Conservation (phyloP, 1,139 yeast species). For the Kodamaea anthophila region DNA sequence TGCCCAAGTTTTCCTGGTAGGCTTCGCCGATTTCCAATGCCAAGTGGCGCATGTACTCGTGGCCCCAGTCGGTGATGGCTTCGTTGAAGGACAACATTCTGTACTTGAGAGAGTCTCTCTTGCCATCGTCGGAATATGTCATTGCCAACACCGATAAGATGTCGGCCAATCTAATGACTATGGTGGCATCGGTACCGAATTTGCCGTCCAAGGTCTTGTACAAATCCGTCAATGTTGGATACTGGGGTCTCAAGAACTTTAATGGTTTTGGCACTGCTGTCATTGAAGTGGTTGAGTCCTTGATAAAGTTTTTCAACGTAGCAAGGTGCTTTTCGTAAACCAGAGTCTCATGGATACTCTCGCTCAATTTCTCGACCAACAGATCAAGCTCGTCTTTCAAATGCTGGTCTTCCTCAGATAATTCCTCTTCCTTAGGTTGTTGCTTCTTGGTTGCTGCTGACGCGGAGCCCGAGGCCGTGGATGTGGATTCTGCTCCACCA, state of each 20-base stretch:
- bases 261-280: conserved; percentile 99
- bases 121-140: conserved; percentile 86
- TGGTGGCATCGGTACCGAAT: conserved; percentile 21
- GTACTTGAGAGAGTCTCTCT: conserved; percentile 74
- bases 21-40: conserved; percentile 93
- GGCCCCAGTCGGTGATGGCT: conserved; percentile 89
- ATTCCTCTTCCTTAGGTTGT: conserved; percentile 59
- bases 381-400: conserved; percentile 82
- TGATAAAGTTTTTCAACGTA: conserved; percentile 68
- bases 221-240: conserved; percentile 55
- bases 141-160: conserved; percentile 88
- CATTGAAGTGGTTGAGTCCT: conserved; percentile 95
- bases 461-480: conserved; percentile 2
- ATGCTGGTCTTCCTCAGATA: conserved; percentile 90
- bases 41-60: conserved; percentile 92
- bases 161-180: conserved; percentile 53
- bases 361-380: conserved; percentile 71
- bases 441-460: conserved; percentile 3
- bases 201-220: conserved; percentile 63
- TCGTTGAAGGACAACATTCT: conserved; percentile 62
- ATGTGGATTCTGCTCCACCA: conserved; percentile 1
- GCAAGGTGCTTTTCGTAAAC: conserved; percentile 57
- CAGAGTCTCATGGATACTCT: conserved; percentile 33
- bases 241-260: conserved; percentile 88
- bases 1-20: conserved; percentile 61